Evolutionary conservation across 306 rosid species (phyloP).

Genomic region (Luffa aegyptiaca): DNA sequence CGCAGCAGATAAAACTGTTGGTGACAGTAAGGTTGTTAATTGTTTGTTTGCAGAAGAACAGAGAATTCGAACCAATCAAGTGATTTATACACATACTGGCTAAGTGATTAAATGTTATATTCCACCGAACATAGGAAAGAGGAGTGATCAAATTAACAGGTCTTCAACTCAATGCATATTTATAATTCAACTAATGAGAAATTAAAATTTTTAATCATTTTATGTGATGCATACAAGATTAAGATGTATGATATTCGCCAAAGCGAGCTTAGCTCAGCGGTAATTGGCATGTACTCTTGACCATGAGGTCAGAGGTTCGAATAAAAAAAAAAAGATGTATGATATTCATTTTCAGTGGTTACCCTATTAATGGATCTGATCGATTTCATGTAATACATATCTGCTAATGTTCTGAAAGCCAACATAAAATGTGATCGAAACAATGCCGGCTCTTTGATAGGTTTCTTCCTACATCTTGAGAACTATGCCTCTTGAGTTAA

Average conservation of each 20-base stretch:
- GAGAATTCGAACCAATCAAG: not conserved
- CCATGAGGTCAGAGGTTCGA: no score
- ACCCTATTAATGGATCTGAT: not conserved
- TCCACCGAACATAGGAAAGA: not conserved
- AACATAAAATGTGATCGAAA: not conserved
- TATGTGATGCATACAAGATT: not conserved
- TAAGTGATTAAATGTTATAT: not conserved
- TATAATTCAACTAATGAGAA: not conserved
- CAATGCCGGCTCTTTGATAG: not conserved
- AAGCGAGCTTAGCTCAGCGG: no score
- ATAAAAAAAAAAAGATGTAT: no score
- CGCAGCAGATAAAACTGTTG: slow-evolving; percentile 80
- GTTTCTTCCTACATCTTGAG: not conserved
- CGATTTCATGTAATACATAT: not conserved
- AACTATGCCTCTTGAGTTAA: not conserved
- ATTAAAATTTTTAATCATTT: not conserved
- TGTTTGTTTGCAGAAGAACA: not conserved
- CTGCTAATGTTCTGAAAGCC: not conserved
- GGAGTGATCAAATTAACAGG: not conserved
- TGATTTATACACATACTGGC: not conserved
- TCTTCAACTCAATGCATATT: not conserved
- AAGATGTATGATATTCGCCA: not conserved
- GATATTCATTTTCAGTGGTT: not conserved
- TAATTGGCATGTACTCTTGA: no score
- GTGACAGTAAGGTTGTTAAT: not conserved